Evolutionary conservation across 768 basidiomycete species (phyloP), one percentile per base, ranked within the genome.

Genomic region (Termitomyces sp.): DNA sequence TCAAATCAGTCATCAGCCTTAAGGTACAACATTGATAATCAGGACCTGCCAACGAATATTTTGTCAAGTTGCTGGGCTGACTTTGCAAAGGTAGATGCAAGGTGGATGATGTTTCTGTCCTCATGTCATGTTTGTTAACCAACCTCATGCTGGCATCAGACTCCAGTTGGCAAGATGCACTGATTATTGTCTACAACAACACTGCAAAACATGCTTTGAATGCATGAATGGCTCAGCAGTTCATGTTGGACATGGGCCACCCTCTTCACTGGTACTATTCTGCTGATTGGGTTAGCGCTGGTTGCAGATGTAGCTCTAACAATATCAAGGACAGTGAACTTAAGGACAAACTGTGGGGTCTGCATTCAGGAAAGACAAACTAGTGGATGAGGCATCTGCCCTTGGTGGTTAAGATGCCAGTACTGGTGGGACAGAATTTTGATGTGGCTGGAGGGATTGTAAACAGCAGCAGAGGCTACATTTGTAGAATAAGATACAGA

Each of bases 371-470:
- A 13, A 51, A 48, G 24, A 55, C 57, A 15, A 24, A 55, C n/a
- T 50, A 59, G 11, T 7, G 58, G 13, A 18, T 57, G 32, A 63
- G 61, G 0, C 16, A 35, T 18, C 53, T 67, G 3, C 64, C 59
- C 4, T 54, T 78, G 0, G 71, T 69, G 3, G 48, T 70, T 2
- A 74, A 72, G 0, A 77, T 77, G 74, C 74, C 73, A 4, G 70
- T 78, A 1, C n/a, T n/a, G n/a, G n/a, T n/a, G n/a, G n/a, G n/a
- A n/a, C n/a, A n/a, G n/a, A n/a, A n/a, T n/a, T n/a, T 67, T 60
- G 74, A 75, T 57, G 69, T 76, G 0, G 62, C 66, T 6, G 63
- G 63, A 2, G 74, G 75, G 0, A 61, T 74, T 32, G 69, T 76
- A 1, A 76, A n/a, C n/a, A n/a, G n/a, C n/a, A n/a, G n/a, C n/a